phyloP scores from a whole-genome alignment of 2,329 filamentous ascomycete species.

The Fusarium torreyae region DNA sequence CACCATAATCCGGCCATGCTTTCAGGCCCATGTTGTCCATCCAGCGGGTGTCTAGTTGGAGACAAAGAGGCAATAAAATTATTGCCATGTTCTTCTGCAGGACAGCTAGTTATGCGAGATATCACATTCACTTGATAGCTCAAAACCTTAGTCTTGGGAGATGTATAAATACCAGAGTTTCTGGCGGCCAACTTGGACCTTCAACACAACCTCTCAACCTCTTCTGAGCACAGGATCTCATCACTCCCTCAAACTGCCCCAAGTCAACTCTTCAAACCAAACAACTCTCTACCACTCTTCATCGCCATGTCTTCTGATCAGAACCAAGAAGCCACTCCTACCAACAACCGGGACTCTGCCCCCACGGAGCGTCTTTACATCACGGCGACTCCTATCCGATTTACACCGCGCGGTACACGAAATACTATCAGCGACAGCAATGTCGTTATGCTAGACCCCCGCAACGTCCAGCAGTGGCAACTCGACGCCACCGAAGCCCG shows the following conservation, averaged over 20 bases:
- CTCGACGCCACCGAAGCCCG: not conserved
- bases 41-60: not conserved
- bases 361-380: not conserved
- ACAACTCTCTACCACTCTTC: not conserved
- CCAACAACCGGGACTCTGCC: not conserved
- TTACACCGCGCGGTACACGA: not conserved
- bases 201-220: not conserved
- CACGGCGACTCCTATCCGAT: not conserved
- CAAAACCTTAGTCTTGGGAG: not conserved
- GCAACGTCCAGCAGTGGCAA: constrained; percentile 12
- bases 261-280: not conserved
- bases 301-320: constrained; percentile 2
- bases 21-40: not conserved
- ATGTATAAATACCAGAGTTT: constrained; percentile 7
- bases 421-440: not conserved
- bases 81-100: not conserved
- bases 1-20: not conserved
- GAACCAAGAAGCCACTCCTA: not conserved
- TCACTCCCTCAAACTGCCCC: not conserved
- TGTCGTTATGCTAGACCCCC: not conserved
- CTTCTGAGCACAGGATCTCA: not conserved
- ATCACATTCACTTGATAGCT: not conserved
- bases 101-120: not conserved
- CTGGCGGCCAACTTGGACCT: not conserved
- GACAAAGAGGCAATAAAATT: not conserved